Base-by-base conservation (phyloP, 805 yeast species). In the Hermanozyma aechmeae region DNA sequence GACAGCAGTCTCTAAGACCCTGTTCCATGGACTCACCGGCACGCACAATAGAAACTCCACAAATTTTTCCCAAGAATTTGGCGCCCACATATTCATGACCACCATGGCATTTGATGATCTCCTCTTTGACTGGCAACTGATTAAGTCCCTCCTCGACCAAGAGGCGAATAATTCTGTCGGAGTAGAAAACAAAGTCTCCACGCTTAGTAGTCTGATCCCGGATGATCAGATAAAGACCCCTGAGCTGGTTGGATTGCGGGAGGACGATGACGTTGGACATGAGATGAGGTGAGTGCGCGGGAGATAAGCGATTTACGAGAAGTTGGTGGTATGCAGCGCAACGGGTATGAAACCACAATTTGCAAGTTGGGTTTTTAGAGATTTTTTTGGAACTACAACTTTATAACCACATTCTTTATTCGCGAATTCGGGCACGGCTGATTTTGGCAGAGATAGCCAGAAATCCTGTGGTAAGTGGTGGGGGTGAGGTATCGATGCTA, bases 21-120 rank as follows among this genome's bases (percentile, higher is more conserved):
- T 85, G 94, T 58, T 92, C 99, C 99, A 92, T 92, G 25, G 94
- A 80, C 58, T 92, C 99, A 42, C 99, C 99, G 4, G 99, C 99
- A 53, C 99, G 73, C 46, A 92, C 93, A 51, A 92, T 92, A 12
- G 96, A 85, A 21, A 92, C 99, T 41, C 99, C 99, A 54, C 97
- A 89, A 36, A 92, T 92, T 57, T 84, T 86, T 25, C 98, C 97
- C 47, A 74, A 61, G 54, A 89, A 89, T 35, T 68, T 65, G 33
- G 79, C 79, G 10, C 99, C 99, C 3, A 72, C 67, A 52, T 73
- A 85, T 22, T 59, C 57, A 39, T 74, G 68, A 30, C 78, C 79
- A 9, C 92, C 76, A 26, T 93, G 89, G 20, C 97, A 87, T 29
- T 68, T 67, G 26, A 92, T 79, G 3, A 61, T 50, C 18, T 65